Percentiles rank a stretch among this genome's conserved stretches.
These are phyloP conservation scores for Brassica incana DNA, from an alignment of 345 rosid genomes.

Conservation along the genomic window DNA sequence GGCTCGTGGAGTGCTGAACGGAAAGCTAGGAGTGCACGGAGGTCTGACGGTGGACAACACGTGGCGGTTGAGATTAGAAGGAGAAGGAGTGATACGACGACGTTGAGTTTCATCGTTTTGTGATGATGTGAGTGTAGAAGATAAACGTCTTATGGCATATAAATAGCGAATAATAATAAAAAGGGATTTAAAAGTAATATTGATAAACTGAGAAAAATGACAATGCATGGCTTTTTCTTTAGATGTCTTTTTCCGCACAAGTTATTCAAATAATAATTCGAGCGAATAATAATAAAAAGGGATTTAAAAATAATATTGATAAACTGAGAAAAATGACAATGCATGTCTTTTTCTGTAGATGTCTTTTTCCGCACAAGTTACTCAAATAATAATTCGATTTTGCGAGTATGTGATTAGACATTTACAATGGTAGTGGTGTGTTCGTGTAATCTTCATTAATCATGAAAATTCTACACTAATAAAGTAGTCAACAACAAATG, in stretches of 20 bases:
- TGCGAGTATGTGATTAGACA: conserved; percentile 14
- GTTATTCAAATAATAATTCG: background rate
- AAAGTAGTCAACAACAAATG: conserved; percentile 20
- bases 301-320: background rate
- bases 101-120: conserved; percentile 22
- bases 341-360: background rate
- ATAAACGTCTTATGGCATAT: conserved; percentile 22
- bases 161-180: conserved; percentile 11
- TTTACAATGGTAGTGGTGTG: background rate
- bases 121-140: conserved; percentile 31
- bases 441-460: conserved; percentile 37
- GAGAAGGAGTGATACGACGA: conserved; percentile 36
- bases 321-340: conserved; percentile 5
- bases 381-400: background rate
- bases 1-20: conserved; percentile 69
- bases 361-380: background rate
- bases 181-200: background rate
- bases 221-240: conserved; percentile 3
- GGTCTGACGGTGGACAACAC: conserved; percentile 76
- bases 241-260: background rate
- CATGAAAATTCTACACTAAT: background rate
- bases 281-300: background rate
- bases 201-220: background rate
- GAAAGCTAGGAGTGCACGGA: conserved; percentile 66
- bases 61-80: conserved; percentile 40